Conservation (phyloP, 176 grass and related monocot genomes). For the Triticum aestivum region IWGSC_CS_RefSeq_v2.1 NC_057809.1:488931601-488932100, state of each 20-base stretch:
- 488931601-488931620: too few relatives aligned
- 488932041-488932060: neutral
- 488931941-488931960: neutral
- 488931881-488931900: neutral
- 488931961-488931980: neutral
- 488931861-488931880: neutral
- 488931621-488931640: neutral
- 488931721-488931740: neutral
- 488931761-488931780: neutral
- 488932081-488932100: constrained; percentile 40
- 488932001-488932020: neutral
- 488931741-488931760: neutral
- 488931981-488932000: neutral
- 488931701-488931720: neutral
- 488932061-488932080: neutral
- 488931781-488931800: neutral
- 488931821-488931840: neutral
- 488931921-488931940: neutral
- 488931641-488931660: neutral
- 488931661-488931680: neutral
- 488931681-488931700: neutral
- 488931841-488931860: neutral
- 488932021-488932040: neutral
- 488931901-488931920: neutral
- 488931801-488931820: neutral